These are phyloP conservation scores for Oryza meyeriana DNA, from an alignment of 176 grass and related monocot genomes.

Conservation along the genomic window DNA sequence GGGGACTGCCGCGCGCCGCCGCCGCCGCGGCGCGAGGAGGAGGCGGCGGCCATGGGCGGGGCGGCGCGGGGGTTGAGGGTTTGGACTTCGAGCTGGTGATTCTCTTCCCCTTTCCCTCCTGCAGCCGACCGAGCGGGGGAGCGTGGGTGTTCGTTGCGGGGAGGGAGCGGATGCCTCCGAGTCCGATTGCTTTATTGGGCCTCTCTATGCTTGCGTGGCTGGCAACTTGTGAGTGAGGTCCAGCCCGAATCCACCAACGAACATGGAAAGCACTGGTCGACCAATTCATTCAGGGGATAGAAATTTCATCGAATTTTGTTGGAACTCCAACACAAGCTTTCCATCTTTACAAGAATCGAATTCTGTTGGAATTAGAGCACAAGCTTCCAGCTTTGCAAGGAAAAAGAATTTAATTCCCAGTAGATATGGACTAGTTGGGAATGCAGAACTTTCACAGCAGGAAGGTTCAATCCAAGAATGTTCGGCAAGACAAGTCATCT, in stretches of 20 bases:
- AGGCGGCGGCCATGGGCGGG: slow-evolving; percentile 21
- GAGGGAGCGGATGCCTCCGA: neutral
- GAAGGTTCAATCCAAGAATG: neutral
- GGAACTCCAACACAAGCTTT: neutral
- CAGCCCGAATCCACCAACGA: neutral
- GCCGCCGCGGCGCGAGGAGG: slow-evolving; percentile 42
- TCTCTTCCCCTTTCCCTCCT: neutral
- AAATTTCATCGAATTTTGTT: neutral
- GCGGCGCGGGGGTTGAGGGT: slow-evolving; percentile 15
- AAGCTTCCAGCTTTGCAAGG: neutral
- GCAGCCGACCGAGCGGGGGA: neutral
- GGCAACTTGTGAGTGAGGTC: neutral
- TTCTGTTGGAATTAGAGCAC: neutral
- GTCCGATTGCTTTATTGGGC: slow-evolving; percentile 27
- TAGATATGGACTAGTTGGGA: neutral
- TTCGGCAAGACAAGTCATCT: neutral
- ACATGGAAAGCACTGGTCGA: neutral
- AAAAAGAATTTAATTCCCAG: neutral
- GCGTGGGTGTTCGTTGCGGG: neutral
- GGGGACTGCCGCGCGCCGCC: slow-evolving; percentile 48
- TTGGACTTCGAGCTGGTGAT: slow-evolving; percentile 9
- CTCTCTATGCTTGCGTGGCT: slow-evolving; percentile 8
- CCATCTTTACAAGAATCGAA: neutral
- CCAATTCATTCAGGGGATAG: neutral
- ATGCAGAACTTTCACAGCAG: neutral